phyloP scores from a whole-genome alignment of 1,139 yeast species.

The Torulaspora globosa region DNA sequence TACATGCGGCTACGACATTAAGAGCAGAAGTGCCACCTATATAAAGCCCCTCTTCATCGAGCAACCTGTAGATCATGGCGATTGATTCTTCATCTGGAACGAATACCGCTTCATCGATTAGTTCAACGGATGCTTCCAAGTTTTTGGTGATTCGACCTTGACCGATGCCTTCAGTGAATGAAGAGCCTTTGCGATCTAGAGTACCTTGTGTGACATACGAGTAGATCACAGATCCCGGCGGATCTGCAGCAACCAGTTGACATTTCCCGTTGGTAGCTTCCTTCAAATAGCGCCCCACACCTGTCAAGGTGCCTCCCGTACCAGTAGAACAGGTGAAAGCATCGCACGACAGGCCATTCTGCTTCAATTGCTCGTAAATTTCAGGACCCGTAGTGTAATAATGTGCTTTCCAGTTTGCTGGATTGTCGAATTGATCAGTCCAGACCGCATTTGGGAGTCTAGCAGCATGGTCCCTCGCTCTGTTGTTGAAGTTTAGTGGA shows the following conservation, averaged over 20 bases:
- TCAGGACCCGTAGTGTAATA: slow-evolving; percentile 92
- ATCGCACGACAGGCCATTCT: slow-evolving; percentile 48
- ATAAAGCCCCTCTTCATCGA: slow-evolving; percentile 86
- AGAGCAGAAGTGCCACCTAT: slow-evolving; percentile 87
- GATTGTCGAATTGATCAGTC: slow-evolving; percentile 88
- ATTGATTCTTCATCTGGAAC: slow-evolving; percentile 72
- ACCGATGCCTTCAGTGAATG: slow-evolving; percentile 94
- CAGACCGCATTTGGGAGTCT: slow-evolving; percentile 70
- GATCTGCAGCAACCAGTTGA: slow-evolving; percentile 75
- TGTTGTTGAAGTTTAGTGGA: slow-evolving; percentile 80
- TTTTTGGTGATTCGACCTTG: slow-evolving; percentile 90
- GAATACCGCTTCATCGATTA: slow-evolving; percentile 68
- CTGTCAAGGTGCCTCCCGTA: slow-evolving; percentile 89
- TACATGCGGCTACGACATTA: slow-evolving; percentile 76
- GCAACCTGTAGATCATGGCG: slow-evolving; percentile 71
- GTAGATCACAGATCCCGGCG: slow-evolving; percentile 86
- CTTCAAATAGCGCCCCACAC: slow-evolving; percentile 71
- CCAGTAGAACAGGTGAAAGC: slow-evolving; percentile 89
- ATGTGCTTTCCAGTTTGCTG: slow-evolving; percentile 85
- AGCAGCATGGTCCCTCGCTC: slow-evolving; percentile 81
- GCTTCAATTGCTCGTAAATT: slow-evolving; percentile 71
- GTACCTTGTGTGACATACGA: slow-evolving; percentile 70
- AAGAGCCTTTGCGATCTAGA: slow-evolving; percentile 65
- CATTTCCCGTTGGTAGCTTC: slow-evolving; percentile 55
- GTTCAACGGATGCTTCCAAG: slow-evolving; percentile 63